Evolutionary conservation across 805 yeast species (phyloP), one percentile per base, ranked within the genome.

Genomic region (Jamesozyma rosinii): DNA sequence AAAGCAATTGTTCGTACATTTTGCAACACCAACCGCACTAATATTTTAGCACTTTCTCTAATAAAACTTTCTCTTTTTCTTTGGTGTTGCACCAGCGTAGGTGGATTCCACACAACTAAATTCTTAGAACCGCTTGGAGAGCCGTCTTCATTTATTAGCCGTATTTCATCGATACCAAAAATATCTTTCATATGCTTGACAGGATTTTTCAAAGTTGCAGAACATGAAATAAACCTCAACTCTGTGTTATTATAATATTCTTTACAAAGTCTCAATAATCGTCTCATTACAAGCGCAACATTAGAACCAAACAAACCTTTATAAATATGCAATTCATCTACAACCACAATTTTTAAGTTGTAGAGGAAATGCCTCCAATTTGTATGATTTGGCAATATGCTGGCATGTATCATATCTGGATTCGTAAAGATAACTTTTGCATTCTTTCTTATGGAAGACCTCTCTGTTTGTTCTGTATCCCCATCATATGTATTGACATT

Each of bases 231-330:
- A 58, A 83, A 87, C 44, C 73, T 74, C 33, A 86, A 53, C 2
- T 66, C 48, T n/a, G 62, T 49, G 47, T 81, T 80, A 20, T 53
- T 47, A 42, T 61, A 61, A 35, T 52, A 56, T 22, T 53, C 52
- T 5, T 38, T 37, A 35, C 61, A 54, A 1, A 90, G 56, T 40
- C 99, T 64, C 38, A 83, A 67, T 26, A 92, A 63, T 38, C 99
- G 63, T 46, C 95, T 70, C 80, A 92, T 76, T 0, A 92, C 81
- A 38, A 82, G 69, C 2, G 95, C 81, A 1, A 90, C 97, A 63
- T 92, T 92, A 0, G 95, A 78, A 0, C 99, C 99, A 67, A 92
- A 92, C 0, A 87, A 69, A 0, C 97, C 96, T 49, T 77, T 79
- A 61, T 92, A 92, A 43, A 82, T 79, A 62, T 92, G 99, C 40